Evolutionary conservation across 1,284 basidiomycete species (phyloP), one percentile per base, ranked within the genome.

Genomic region (Inonotus hispidus): DNA sequence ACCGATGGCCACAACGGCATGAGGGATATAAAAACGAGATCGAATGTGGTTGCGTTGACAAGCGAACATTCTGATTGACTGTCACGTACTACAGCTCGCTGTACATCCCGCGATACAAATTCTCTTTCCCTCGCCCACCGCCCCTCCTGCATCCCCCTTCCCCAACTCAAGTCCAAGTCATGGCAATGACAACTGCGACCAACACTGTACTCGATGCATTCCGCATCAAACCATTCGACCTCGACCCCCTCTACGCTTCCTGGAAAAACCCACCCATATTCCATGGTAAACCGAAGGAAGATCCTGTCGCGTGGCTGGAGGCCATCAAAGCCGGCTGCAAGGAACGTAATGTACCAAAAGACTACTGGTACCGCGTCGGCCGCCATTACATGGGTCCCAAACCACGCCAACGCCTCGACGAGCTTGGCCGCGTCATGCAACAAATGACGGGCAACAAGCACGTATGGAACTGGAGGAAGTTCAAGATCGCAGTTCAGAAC

Each of bases 401-500:
- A 66, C 87, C 88, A 16, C 82, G 75, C 70, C 75, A 75, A 45
- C 83, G 87, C 61, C 76, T 90, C 63, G 74, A 80, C 43, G 87
- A 89, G 69, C 73, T 90, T 60, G 88, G 88, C 72, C 78, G 78
- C 29, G 86, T 90, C 62, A 81, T 90, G 75, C 74, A 79, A 54
- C 82, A 87, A 69, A 82, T 90, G 67, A 81, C 90, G 62, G 87
- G 86, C 7, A 85, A 86, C 19, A 84, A 82, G 66, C 89, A 89
- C 68, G 77, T 81, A 43, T 90, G 88, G 88, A 85, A 80, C 63
- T 90, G 88, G 88, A 87, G 88, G 74, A 85, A 82, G 65, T 90
- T 86, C 75, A 83, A 81, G 73, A 77, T 86, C 56, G 88, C 88
- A 3, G 85, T 90, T 82, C 73, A 78, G 58, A 90, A 83, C 69